Evolutionary conservation across 2,329 filamentous ascomycete genomes (phyloP), one percentile per base, ranked within the genome.

Genomic region (Sporothrix luriei): DNA sequence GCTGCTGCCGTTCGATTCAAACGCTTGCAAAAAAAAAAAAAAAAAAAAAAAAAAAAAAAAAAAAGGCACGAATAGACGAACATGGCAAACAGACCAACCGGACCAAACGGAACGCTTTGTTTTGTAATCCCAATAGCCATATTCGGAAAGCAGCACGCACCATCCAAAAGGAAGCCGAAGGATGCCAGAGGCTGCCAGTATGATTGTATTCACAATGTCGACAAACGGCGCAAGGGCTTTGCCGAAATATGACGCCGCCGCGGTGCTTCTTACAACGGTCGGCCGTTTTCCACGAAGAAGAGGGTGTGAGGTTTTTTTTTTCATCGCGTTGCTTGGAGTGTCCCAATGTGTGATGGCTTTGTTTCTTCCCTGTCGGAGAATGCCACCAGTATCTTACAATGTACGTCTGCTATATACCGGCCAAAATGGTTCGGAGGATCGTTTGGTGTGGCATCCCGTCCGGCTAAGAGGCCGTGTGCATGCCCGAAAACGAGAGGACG

Each of bases 221-320:
- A 16, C 57, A 43, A 46, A 16, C 21, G 10, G 33, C 7, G 33
- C 52, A 61, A 33, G 55, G 38, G 21, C 33, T 33, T 9, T 29
- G n/a, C 10, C 24, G 26, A 55, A 55, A 6, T 1, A 19, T 19
- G 19, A 7, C 33, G 33, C 33, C 33, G 33, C 33, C 33, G 33
- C 33, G 33, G 33, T 33, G 33, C 33, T 33, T 33, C 6, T 33
- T 5, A 33, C 54, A 57, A 33, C 19, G 19, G 19, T 38, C n/a
- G 54, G 54, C 29, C 54, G 16, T 57, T 26, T 33, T 38, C 54
- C 9, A 38, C 21, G n/a, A 14, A 33, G 26, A 59, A 33, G 43
- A 64, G 21, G 61, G 61, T 64, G 61, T 64, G 61, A 49, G 61
- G 61, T 64, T 24, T 64, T 64, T 64, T 64, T 49, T 64, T 7